Evolutionary conservation across 805 yeast genomes (phyloP), one percentile per base, ranked within the genome.

Genomic region (Candida alai): DNA sequence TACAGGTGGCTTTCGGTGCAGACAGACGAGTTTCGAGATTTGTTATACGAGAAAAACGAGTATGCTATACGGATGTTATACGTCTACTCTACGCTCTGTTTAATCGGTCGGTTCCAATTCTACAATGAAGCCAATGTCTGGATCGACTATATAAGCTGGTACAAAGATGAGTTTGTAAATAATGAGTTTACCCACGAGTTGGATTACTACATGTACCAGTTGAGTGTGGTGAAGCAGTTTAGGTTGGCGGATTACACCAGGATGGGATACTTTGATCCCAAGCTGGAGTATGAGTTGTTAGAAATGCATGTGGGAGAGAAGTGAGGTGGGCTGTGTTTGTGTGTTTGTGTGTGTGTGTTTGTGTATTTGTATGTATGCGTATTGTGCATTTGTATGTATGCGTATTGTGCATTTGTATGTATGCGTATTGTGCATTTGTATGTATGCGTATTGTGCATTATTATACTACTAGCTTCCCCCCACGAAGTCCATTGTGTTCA

Each of bases 31-130:
- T 52, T 51, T 28, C 37, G 40, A 5, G 42, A 31, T 6, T 32
- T 59, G 37, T 38, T 56, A 4, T 42, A 55, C 24, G 12, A 17
- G 3, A 43, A 50, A 22, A 38, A 58, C 27, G 47, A 38, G 24
- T 48, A 49, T 24, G 64, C 65, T 0, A 37, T 57, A 15, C 41
- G 59, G 20, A 7, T 60, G 2, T 30, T 64, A 10, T 56, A 38
- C 32, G 35, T 44, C 0, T 55, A 43, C 38, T 28, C 54, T 10
- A 38, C 49, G 18, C 27, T 57, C 5, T 44, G 50, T 19, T 25
- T 47, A 2, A 39, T 49, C 30, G 39, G 45, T 13, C 37, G 53
- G 11, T 57, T 61, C 19, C 41, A 45, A 24, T 26, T 61, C 11
- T 44, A 44, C 33, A 33, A 40, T 14, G 26, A 41, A 4, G 24